Percentiles rank a stretch among this genome's conserved stretches.
phyloP scores from a whole-genome alignment of 352 stramenopile genomes.

The Globisporangium nunn region DNA sequence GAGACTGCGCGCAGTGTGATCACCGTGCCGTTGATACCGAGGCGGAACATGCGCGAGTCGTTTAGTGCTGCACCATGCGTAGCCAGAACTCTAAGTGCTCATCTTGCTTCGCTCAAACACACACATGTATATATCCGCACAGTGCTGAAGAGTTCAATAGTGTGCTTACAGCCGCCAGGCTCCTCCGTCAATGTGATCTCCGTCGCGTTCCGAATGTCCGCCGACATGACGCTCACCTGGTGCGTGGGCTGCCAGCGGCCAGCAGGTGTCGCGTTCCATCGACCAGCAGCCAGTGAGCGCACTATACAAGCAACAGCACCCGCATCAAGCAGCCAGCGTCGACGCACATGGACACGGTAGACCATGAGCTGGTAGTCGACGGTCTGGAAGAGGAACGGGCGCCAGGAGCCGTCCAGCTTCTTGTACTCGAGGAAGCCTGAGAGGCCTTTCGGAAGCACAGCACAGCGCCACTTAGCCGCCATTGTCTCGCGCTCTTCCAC shows the following conservation, averaged over 20 bases:
- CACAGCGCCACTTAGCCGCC: background rate
- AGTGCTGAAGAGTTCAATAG: no score
- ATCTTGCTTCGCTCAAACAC: no score
- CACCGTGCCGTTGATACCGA: conserved; percentile 57
- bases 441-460: conserved; percentile 10
- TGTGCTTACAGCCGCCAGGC: conserved; percentile 2
- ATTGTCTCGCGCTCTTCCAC: no score
- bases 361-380: conserved; percentile 58
- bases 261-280: background rate
- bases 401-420: conserved; percentile 65
- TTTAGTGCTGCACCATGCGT: conserved; percentile 13
- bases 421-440: conserved; percentile 70
- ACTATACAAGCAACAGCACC: background rate
- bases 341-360: conserved; percentile 59
- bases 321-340: background rate
- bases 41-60: conserved; percentile 34
- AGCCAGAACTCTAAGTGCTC: no score
- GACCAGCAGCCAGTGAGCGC: background rate
- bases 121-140: no score
- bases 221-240: conserved; percentile 67
- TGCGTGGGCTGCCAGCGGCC: conserved; percentile 36
- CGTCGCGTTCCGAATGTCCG: conserved; percentile 50
- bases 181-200: conserved; percentile 37
- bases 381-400: conserved; percentile 74
- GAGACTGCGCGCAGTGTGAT: conserved; percentile 67